These are phyloP conservation scores for Fusarium lateritium DNA, from an alignment of 2,329 filamentous ascomycete species.

Conservation along the genomic window DNA sequence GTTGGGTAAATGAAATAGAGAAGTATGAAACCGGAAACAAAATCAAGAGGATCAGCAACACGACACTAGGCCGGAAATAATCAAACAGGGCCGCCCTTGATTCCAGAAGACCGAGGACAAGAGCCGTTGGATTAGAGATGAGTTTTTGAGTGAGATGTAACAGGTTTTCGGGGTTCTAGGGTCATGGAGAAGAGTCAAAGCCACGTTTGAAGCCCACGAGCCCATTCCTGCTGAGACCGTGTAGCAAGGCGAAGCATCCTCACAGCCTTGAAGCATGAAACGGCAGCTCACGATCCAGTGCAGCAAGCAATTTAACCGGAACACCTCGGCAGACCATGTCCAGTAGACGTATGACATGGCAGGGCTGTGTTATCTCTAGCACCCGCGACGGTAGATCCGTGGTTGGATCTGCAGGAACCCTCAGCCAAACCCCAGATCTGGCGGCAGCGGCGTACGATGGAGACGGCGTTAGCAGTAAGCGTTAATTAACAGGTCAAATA, in stretches of 20 bases:
- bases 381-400: slow-evolving; percentile 38
- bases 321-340: neutral
- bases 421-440: slow-evolving; percentile 46
- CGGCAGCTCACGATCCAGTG: neutral
- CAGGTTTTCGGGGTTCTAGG: slow-evolving; percentile 14
- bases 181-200: slow-evolving; percentile 12
- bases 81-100: slow-evolving; percentile 27
- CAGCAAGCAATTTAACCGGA: slow-evolving; percentile 15
- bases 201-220: slow-evolving; percentile 4
- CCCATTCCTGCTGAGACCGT: slow-evolving; percentile 7
- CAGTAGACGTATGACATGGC: slow-evolving; percentile 12
- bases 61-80: slow-evolving; percentile 1
- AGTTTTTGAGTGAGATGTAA: neutral
- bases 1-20: slow-evolving; percentile 44
- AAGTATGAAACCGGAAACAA: slow-evolving; percentile 44
- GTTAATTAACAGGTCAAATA: slow-evolving; percentile 21
- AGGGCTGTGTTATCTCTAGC: slow-evolving; percentile 24
- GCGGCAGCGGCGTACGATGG: slow-evolving; percentile 31
- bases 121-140: slow-evolving; percentile 6
- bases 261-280: slow-evolving; percentile 9
- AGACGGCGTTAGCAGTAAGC: slow-evolving; percentile 25
- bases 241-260: slow-evolving; percentile 24
- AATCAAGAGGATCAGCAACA: slow-evolving; percentile 31
- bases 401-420: slow-evolving; percentile 48
- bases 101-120: slow-evolving; percentile 11